phyloP scores from a whole-genome alignment of 1,139 yeast genomes.

The Yamadazyma epiphylla region DNA sequence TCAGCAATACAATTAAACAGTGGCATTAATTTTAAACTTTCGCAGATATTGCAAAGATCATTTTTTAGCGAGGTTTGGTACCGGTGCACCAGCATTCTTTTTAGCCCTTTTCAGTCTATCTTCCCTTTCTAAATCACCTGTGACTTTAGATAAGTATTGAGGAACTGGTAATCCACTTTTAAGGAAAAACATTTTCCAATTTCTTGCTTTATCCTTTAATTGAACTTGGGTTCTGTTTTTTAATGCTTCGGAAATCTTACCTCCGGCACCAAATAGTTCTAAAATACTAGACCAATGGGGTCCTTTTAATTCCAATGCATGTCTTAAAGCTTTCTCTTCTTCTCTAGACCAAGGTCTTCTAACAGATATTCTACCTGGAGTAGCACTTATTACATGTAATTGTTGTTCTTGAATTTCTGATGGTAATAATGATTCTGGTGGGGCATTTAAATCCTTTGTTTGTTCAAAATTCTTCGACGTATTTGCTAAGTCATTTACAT shows the following conservation, averaged over 20 bases:
- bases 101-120: constrained; percentile 33
- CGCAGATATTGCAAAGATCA: background rate
- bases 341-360: constrained; percentile 84
- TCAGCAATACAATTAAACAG: constrained; percentile 71
- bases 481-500: background rate
- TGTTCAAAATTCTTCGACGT: constrained; percentile 1
- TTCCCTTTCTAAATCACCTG: constrained; percentile 75
- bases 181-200: constrained; percentile 84
- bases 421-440: constrained; percentile 29
- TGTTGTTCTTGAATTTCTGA: constrained; percentile 48
- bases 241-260: constrained; percentile 74
- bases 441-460: background rate
- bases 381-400: constrained; percentile 30
- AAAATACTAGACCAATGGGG: constrained; percentile 91
- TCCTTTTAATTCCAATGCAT: constrained; percentile 80
- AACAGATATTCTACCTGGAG: constrained; percentile 24
- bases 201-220: constrained; percentile 91
- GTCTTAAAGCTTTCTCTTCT: constrained; percentile 81
- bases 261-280: constrained; percentile 90
- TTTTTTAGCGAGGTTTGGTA: constrained; percentile 14
- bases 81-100: constrained; percentile 44
- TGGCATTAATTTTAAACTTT: background rate
- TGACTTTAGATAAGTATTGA: constrained; percentile 70
- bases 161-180: constrained; percentile 74
- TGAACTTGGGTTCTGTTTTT: constrained; percentile 89